phyloP scores from a whole-genome alignment of 1,284 basidiomycete species.

The Fereydounia khargensis region DNA sequence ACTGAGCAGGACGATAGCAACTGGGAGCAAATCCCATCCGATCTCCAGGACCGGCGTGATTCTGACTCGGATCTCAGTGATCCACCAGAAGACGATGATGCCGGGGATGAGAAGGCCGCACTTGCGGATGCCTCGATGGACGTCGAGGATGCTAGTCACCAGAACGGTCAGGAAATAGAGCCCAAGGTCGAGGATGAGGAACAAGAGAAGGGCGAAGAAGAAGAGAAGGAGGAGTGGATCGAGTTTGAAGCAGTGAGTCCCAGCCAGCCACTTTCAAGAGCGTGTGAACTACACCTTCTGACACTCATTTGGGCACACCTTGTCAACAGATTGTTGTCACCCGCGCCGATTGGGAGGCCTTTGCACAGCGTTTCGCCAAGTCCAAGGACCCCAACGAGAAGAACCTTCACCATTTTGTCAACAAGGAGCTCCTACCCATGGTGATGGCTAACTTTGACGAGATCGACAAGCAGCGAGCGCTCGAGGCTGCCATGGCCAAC shows the following conservation, averaged over 20 bases:
- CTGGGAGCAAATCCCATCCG: slow-evolving; percentile 9
- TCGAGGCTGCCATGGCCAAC: slow-evolving; percentile 67
- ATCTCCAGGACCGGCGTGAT: slow-evolving; percentile 8
- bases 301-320: too few species aligned
- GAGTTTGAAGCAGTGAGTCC: slow-evolving; percentile 66
- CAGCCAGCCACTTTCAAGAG: too few species aligned
- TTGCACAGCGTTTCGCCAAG: slow-evolving; percentile 70
- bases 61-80: slow-evolving; percentile 51
- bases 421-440: slow-evolving; percentile 67
- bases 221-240: slow-evolving; percentile 51
- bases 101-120: slow-evolving; percentile 41
- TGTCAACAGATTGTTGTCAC: slow-evolving; percentile 79
- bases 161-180: too few species aligned
- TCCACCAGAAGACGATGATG: slow-evolving; percentile 29
- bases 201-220: slow-evolving; percentile 44
- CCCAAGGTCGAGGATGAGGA: slow-evolving; percentile 36
- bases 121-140: background rate
- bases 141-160: background rate
- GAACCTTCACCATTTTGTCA: slow-evolving; percentile 69
- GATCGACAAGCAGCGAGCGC: slow-evolving; percentile 62
- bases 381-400: slow-evolving; percentile 77
- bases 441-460: slow-evolving; percentile 63
- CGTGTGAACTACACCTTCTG: too few species aligned
- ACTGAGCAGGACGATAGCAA: slow-evolving; percentile 10
- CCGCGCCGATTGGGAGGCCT: slow-evolving; percentile 65